A percentile compares a stretch with the other conserved stretches of the same genome.
These are phyloP conservation scores for Lasiosphaeria hispida DNA, from an alignment of 495 filamentous ascomycete species.

Conservation along the genomic window DNA sequence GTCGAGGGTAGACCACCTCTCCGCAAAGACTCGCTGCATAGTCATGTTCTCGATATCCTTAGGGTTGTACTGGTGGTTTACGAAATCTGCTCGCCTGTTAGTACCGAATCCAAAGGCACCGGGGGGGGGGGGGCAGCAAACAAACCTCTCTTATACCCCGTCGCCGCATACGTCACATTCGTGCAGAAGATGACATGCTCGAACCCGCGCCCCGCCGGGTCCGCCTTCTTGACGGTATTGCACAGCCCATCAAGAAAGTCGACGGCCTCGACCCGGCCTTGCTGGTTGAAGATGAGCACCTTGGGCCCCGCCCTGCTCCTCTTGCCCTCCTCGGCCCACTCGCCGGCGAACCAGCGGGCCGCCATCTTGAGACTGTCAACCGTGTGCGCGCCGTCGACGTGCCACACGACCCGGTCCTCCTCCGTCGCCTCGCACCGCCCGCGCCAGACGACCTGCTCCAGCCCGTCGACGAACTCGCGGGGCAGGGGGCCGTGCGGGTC, in stretches of 20 bases:
- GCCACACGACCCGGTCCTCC: conserved; percentile 72
- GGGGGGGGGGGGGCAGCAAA: not conserved
- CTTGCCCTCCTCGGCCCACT: conserved; percentile 38
- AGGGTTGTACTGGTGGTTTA: conserved; percentile 70
- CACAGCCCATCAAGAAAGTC: conserved; percentile 67
- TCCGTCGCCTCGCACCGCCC: conserved; percentile 79
- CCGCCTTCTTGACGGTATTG: conserved; percentile 46
- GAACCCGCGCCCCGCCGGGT: conserved; percentile 54
- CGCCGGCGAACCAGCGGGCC: conserved; percentile 70
- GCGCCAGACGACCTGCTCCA: conserved; percentile 71
- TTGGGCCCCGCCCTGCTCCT: conserved; percentile 36
- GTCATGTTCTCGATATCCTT: conserved; percentile 64
- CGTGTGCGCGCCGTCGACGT: conserved; percentile 90
- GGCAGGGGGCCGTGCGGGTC: conserved; percentile 46
- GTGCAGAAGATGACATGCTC: conserved; percentile 85
- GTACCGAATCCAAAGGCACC: conserved; percentile 26
- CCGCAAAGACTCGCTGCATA: conserved; percentile 71
- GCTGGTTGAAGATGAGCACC: conserved; percentile 95
- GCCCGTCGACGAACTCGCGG: conserved; percentile 65
- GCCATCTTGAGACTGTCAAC: conserved; percentile 80
- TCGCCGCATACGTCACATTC: conserved; percentile 72
- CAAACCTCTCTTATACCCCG: conserved; percentile 60
- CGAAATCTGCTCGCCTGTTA: conserved; percentile 54
- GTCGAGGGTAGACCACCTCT: conserved; percentile 69
- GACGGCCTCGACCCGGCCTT: conserved; percentile 75